Evolutionary conservation across 2,329 filamentous ascomycete species (phyloP), one percentile per base, ranked within the genome.

Genomic region (Trichoderma harzianum): DNA sequence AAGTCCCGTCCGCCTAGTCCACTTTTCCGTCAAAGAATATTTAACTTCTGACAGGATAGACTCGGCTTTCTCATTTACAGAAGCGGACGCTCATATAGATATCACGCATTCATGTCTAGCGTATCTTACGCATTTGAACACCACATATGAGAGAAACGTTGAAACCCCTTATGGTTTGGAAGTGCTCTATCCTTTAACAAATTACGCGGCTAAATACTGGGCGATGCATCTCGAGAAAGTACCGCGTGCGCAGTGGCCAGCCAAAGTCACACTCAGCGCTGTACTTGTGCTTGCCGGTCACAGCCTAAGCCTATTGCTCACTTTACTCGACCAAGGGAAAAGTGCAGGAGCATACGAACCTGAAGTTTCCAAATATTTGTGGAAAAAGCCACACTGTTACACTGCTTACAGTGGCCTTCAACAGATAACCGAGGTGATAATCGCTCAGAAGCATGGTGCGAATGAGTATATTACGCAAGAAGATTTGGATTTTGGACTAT

Each of bases 381-480:
- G n/a, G n/a, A n/a, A n/a, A n/a, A 51, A 1, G 12, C 34, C 65
- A 7, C 21, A 58, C 14, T 43, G 30, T 6, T 68, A 24, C 21
- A 47, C 65, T 16, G 65, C 65, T 28, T 7, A 14, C 4, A 5
- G 3, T 2, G 65, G 65, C 0, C 16, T 32, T 3, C 26, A 1
- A 0, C 34, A 18, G 24, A 2, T 58, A 1, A 68, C 51, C 6
- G 24, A 68, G 7, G 6, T 58, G 2, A 24, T 68, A 18, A 2
- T 58, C 0, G 11, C 18, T 4, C 2, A 7, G 0, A n/a, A 24
- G 4, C 5, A 1, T 32, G 26, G 39, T 3, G 8, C 1, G 21
- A 18, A 43, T 18, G 14, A 16, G 10, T 32, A 64, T 21, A 2
- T 51, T 2, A 63, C 58, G 14, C 70, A 34, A 24, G 30, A 58